phyloP scores from a whole-genome alignment of 768 basidiomycete genomes.

The Bullera alba region DNA sequence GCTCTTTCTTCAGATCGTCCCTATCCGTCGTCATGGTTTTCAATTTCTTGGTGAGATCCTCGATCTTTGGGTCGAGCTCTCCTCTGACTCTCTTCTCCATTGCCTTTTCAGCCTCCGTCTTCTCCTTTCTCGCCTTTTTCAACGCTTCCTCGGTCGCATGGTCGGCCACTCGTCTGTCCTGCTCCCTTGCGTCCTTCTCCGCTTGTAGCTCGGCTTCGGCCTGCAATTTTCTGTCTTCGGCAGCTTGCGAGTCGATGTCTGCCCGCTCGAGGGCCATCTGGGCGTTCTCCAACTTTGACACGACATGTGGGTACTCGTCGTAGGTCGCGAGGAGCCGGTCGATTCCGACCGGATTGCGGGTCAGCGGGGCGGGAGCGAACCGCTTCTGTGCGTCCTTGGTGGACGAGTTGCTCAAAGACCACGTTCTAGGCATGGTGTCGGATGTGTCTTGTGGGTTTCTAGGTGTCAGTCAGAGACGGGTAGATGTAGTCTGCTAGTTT shows the following conservation, averaged over 20 bases:
- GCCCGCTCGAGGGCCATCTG: slow-evolving; percentile 1
- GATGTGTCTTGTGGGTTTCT: too few relatives aligned
- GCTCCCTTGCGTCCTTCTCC: slow-evolving; percentile 3
- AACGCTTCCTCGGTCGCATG: too few relatives aligned
- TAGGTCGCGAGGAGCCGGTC: slow-evolving; percentile 12
- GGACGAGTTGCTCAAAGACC: background rate
- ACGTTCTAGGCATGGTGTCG: background rate
- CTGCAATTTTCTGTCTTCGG: slow-evolving; percentile 10
- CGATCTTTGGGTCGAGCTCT: slow-evolving; percentile 20
- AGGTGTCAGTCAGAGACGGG: too few relatives aligned
- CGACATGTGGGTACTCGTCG: slow-evolving; percentile 21
- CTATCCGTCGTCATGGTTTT: slow-evolving; percentile 8
- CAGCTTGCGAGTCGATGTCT: slow-evolving; percentile 16
- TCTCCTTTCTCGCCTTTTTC: slow-evolving; percentile 8
- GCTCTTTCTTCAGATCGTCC: slow-evolving; percentile 10
- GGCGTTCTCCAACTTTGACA: slow-evolving; percentile 2
- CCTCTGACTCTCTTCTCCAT: slow-evolving; percentile 14
- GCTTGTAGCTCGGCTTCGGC: slow-evolving; percentile 8
- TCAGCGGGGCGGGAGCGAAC: background rate
- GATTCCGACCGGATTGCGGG: slow-evolving; percentile 7
- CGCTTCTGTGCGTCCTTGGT: background rate
- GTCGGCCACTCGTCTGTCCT: slow-evolving; percentile 3
- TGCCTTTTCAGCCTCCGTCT: slow-evolving; percentile 2
- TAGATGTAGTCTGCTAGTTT: too few relatives aligned
- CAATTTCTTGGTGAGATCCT: slow-evolving; percentile 8